Evolutionary conservation across 495 filamentous ascomycete genomes (phyloP).

Genomic region (Daldinia bambusicola): DNA sequence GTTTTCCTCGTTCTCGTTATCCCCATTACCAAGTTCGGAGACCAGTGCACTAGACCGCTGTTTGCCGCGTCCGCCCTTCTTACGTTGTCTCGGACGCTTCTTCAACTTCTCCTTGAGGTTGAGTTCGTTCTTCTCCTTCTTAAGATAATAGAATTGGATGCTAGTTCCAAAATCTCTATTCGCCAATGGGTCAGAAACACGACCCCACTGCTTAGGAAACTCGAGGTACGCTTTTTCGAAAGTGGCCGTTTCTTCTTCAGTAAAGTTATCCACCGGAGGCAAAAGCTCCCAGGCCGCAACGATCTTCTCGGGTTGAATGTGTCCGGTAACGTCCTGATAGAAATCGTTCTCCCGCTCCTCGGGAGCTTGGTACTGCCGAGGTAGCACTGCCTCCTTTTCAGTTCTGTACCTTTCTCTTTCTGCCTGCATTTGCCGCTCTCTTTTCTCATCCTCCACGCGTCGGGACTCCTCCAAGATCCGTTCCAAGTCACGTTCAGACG

Average conservation of each 20-base stretch:
- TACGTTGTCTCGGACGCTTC: constrained; percentile 73
- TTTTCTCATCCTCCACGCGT: constrained; percentile 76
- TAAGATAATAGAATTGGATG: constrained; percentile 96
- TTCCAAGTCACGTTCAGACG: constrained; percentile 78
- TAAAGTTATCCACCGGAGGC: constrained; percentile 85
- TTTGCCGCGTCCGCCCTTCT: constrained; percentile 64
- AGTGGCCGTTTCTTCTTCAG: constrained; percentile 75
- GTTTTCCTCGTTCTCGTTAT: constrained; percentile 65
- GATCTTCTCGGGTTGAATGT: constrained; percentile 71
- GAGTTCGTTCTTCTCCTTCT: constrained; percentile 86
- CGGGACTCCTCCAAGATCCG: constrained; percentile 79
- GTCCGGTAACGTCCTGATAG: constrained; percentile 79
- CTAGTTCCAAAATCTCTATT: constrained; percentile 82
- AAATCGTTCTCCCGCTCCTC: constrained; percentile 60
- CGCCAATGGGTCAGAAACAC: constrained; percentile 78
- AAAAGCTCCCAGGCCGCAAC: constrained; percentile 77
- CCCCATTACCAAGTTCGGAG: constrained; percentile 72
- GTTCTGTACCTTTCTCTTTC: constrained; percentile 78
- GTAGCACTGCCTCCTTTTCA: constrained; percentile 85
- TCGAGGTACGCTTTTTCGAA: constrained; percentile 85
- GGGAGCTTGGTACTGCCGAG: constrained; percentile 72
- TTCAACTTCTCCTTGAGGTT: constrained; percentile 88
- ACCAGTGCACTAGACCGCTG: constrained; percentile 81
- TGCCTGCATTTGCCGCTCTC: constrained; percentile 73
- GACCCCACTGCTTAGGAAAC: constrained; percentile 90